Evolutionary conservation across 1,284 basidiomycete genomes (phyloP).

Genomic region (Puccinia hordei): DNA sequence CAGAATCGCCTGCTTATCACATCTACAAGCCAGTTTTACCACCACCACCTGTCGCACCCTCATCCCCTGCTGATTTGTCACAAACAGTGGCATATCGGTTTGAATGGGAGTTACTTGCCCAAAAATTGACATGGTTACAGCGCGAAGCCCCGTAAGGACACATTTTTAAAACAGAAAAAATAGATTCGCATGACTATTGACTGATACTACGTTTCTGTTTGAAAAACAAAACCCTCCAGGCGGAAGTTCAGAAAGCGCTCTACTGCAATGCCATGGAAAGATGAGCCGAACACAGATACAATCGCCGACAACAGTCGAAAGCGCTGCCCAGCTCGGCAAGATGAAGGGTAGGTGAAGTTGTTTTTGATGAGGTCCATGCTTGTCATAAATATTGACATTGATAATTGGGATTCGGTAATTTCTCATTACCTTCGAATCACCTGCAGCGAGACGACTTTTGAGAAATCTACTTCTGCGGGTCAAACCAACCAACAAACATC

Average conservation of each 20-base stretch:
- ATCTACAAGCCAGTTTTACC: constrained; percentile 36
- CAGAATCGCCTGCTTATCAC: constrained; percentile 8
- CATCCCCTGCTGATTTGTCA: constrained; percentile 8
- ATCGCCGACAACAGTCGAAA: not conserved
- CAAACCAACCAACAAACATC: not conserved
- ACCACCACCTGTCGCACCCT: constrained; percentile 17
- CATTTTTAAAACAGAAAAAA: not conserved
- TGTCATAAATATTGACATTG: not conserved
- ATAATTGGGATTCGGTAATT: not conserved
- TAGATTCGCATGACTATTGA: not conserved
- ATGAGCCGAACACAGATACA: not conserved
- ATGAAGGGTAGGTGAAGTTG: not conserved
- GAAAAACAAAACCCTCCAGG: not conserved
- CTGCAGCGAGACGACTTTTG: not conserved
- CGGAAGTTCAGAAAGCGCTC: constrained; percentile 28
- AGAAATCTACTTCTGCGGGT: not conserved
- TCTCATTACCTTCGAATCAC: not conserved
- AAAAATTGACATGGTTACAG: constrained; percentile 31
- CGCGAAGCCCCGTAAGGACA: constrained; percentile 27
- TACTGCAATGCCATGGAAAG: constrained; percentile 38
- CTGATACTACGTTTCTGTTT: not conserved
- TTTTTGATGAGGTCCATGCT: not conserved
- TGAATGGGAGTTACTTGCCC: constrained; percentile 30
- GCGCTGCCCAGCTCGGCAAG: not conserved
- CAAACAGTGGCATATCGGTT: constrained; percentile 9